Evolutionary conservation across 805 yeast species (phyloP), one percentile per base, ranked within the genome.

Genomic region (Wickerhamiella bombiphila): DNA sequence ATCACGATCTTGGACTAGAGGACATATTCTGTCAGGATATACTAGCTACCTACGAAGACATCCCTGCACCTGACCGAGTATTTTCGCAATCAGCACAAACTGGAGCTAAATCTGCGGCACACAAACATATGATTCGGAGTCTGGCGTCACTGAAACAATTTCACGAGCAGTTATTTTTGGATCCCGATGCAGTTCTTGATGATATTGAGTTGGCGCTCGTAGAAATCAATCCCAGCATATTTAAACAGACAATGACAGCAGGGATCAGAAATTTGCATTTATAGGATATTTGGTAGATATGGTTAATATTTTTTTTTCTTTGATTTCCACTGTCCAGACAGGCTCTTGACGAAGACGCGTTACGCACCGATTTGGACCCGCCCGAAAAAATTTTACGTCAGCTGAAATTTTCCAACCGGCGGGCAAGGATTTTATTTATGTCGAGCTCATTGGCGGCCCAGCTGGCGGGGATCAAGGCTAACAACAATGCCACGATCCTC

Each of bases 361-460:
- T 13, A 24, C 26, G 13, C 11, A 13, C 9, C 9, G 26, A 24
- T 24, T 13, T 24, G 11, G 11, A 13, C 26, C 26, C 26, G 26
- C 26, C 26, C 17, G 20, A 25, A 16, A 14, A 30, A 13, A 20
- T 22, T n/a, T 15, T 22, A n/a, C 15, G 11, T 7, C 19, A 30
- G 33, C 33, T 30, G 31, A 8, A n/a, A 29, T 29, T 29, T 29
- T 29, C 15, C 17, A 15, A 7, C 17, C 8, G 17, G 8, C 31
- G 26, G 26, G 13, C 13, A 8, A 8, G 13, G 26, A n/a, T n/a
- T n/a, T 22, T 22, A 13, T 11, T n/a, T 17, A 30, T 67, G 71
- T 63, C 74, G 15, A 30, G 33, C 22, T 74, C 86, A 40, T 72
- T 88, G 61, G 80, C 91, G 29, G 74, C 74, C 43, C 98, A 88